Evolutionary conservation across 2,329 filamentous ascomycete species (phyloP), one percentile per base, ranked within the genome.

Genomic region (Furcasterigmium furcatum): DNA sequence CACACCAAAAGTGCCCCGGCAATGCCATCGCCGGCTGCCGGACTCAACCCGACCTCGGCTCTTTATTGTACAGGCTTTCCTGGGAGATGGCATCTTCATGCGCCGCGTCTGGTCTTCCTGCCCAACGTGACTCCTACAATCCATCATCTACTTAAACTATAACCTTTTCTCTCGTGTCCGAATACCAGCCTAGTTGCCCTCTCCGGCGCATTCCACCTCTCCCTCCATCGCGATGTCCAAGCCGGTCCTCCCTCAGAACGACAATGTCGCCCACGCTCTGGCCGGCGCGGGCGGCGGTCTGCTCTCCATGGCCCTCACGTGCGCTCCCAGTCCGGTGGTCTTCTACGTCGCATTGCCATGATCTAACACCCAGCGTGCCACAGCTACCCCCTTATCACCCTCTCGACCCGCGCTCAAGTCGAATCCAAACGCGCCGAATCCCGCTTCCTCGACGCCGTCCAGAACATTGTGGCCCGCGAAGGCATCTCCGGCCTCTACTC

Each of bases 391-490:
- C 84, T 99, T 58, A 95, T 99, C 63, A 97, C 94, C 27, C 85
- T 99, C 52, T 99, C 94, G 19, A 99, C 94, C 27, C 88, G 94
- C 64, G 94, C 94, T 36, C 94, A 99, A 70, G 92, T 99, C 66
- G 94, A 99, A 71, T 96, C 94, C 48, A 94, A 89, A 70, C 90
- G 91, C 58, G 90, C 91, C 45, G 84, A 95, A 56, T 88, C 88
- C 22, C 85, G 87, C 49, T 94, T 94, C 58, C 77, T 91, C 57
- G 82, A 89, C 55, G 91, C 94, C 25, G 84, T 94, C 50, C 83
- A 84, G 57, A 83, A 84, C 58, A 97, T 99, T 63, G 79, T 99
- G 52, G 87, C 91, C 57, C 88, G 94, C 57, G 94, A 99, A 70
- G 94, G 94, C 58, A 73, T 96, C 46, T 74, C 81, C 3, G 94